Evolutionary conservation across 176 grass and related monocot genomes (phyloP).

Genomic region (Aegilops bicornis): DNA sequence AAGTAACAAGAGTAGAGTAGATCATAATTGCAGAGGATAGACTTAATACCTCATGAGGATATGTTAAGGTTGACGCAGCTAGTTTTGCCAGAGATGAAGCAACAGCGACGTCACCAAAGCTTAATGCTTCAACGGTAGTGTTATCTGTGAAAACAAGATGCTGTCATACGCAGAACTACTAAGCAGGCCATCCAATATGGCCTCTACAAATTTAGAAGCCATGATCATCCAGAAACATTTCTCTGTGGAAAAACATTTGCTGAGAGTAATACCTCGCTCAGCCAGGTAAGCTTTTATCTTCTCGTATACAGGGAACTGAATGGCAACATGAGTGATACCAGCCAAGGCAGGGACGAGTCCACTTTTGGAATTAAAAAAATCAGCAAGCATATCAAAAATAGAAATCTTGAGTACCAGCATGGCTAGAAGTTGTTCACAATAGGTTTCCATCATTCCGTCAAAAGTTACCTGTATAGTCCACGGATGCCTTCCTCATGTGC

Average conservation of each 20-base stretch:
- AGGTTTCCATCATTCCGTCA: not conserved
- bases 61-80: constrained; percentile 86
- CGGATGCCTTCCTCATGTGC: constrained; percentile 83
- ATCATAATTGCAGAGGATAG: not conserved
- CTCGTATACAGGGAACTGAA: constrained; percentile 93
- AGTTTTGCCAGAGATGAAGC: constrained; percentile 94
- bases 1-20: not conserved
- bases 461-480: constrained; percentile 80
- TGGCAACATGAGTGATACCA: constrained; percentile 96
- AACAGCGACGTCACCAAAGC: constrained; percentile 90
- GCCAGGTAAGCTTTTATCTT: constrained; percentile 92
- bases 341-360: constrained; percentile 91
- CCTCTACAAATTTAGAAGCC: not conserved
- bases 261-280: constrained; percentile 60
- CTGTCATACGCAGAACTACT: constrained; percentile 21
- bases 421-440: not conserved
- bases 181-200: constrained; percentile 11
- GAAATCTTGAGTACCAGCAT: not conserved
- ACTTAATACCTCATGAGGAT: constrained; percentile 87
- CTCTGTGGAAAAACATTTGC: not conserved
- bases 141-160: constrained; percentile 58
- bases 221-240: not conserved
- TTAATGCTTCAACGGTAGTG: constrained; percentile 79
- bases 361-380: constrained; percentile 41
- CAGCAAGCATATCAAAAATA: constrained; percentile 26